Percentiles rank a stretch among this genome's conserved stretches.
phyloP scores from a whole-genome alignment of 257 asterid species.

The Nicotiana benthamiana region DNA sequence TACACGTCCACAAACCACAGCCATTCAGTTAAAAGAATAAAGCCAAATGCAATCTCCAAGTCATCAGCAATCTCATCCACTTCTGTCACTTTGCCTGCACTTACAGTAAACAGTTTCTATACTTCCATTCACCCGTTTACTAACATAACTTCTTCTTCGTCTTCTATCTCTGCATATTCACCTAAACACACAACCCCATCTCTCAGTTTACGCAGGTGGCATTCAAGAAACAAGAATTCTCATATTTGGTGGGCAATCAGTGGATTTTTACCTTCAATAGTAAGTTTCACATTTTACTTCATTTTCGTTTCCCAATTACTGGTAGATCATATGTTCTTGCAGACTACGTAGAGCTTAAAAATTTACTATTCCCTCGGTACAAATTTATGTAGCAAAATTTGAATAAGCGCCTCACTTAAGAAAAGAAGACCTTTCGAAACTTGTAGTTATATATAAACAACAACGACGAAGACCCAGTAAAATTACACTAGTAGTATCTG shows the following conservation, averaged over 20 bases:
- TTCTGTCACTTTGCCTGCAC: background rate
- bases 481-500: too few relatives aligned
- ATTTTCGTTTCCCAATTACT: too few relatives aligned
- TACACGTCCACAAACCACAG: background rate
- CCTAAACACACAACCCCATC: background rate
- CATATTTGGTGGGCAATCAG: background rate
- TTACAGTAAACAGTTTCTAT: background rate
- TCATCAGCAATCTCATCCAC: conserved; percentile 22
- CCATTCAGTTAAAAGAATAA: background rate
- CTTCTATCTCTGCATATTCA: background rate
- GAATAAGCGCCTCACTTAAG: too few relatives aligned
- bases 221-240: background rate
- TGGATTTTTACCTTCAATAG: background rate
- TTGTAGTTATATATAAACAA: too few relatives aligned
- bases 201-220: background rate
- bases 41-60: conserved; percentile 4
- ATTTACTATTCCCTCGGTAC: too few relatives aligned
- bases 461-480: too few relatives aligned
- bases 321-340: background rate
- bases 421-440: too few relatives aligned
- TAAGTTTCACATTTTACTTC: background rate
- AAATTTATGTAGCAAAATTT: too few relatives aligned
- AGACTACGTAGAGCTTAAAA: too few relatives aligned
- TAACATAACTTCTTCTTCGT: background rate
- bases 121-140: background rate